Percentiles rank a stretch among this genome's conserved stretches.
Evolutionary conservation across 108 stramenopile genomes (phyloP).

Genomic region (Cyclostephanos tholiformis): DNA sequence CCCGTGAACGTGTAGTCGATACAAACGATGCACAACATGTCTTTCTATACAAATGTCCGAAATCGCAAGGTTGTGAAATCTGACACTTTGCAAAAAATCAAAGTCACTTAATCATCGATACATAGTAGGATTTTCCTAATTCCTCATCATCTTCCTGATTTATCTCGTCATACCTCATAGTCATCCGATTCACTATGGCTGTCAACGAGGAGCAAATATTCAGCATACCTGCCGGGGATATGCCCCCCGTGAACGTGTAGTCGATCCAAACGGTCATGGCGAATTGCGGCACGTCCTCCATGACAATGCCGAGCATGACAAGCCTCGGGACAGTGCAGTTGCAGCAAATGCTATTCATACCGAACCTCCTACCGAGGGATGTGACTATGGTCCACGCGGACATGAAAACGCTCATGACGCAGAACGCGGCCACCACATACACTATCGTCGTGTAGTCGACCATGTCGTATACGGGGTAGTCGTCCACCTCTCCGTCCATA

Average conservation of each 20-base stretch:
- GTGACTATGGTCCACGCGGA: slow-evolving; percentile 28
- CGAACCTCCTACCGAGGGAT: slow-evolving; percentile 8
- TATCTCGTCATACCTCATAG: slow-evolving; percentile 27
- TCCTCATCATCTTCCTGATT: slow-evolving; percentile 12
- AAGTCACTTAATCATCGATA: not conserved
- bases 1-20: slow-evolving; percentile 24
- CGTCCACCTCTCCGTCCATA: not conserved
- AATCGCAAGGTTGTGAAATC: not conserved
- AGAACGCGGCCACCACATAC: slow-evolving; percentile 23
- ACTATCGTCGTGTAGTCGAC: slow-evolving; percentile 8
- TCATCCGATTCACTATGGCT: slow-evolving; percentile 29
- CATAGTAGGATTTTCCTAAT: not conserved
- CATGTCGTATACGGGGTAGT: not conserved
- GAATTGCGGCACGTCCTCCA: slow-evolving; percentile 43
- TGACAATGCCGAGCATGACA: slow-evolving; percentile 14
- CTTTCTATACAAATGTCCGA: not conserved
- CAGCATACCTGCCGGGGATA: slow-evolving; percentile 29
- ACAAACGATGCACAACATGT: not conserved
- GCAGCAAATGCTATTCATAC: slow-evolving; percentile 29
- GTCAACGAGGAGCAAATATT: slow-evolving; percentile 43
- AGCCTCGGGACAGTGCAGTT: slow-evolving; percentile 37
- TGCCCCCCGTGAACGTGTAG: slow-evolving; percentile 5
- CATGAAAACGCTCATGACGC: slow-evolving; percentile 17
- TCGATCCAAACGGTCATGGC: slow-evolving; percentile 28
- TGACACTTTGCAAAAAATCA: not conserved